Evolutionary conservation across 2,329 filamentous ascomycete species (phyloP), one percentile per base, ranked within the genome.

Genomic region (Huntiella bhutanensis): DNA sequence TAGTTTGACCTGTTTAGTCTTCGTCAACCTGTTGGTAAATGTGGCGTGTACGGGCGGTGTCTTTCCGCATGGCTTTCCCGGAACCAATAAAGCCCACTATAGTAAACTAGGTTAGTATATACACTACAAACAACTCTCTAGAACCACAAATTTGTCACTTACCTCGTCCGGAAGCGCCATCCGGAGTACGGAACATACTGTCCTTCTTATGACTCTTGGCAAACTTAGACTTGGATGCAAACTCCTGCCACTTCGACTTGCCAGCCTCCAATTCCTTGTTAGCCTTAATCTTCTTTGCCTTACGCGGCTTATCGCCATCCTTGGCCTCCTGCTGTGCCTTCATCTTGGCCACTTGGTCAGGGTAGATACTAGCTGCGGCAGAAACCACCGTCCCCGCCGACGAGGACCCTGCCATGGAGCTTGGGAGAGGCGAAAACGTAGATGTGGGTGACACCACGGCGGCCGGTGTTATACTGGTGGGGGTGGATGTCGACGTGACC

Each of bases 201-300:
- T 94, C 84, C 64, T 94, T 94, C 66, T 88, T 88, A 37, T 65
- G 63, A 4, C 64, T 53, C 60, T 80, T 80, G 53, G 68, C 74
- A 52, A 75, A 67, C 58, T 84, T 87, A 41, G 70, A 73, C 60
- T 92, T 94, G 57, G 71, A 69, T 53, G 77, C 82, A 61, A 94
- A 98, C 52, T 92, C 83, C 59, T 95, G 82, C 91, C 91, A 98
- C 59, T 91, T 94, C 57, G 66, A 82, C 68, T 94, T 93, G 57
- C 82, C 80, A 52, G 78, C 82, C 65, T 96, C 88, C 17, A 96
- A 71, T 59, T 92, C 84, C 60, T 87, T 91, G 51, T 80, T 91
- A 43, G 86, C 83, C 63, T 87, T 91, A 58, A 85, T 87, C 55
- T 88, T 88, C 65, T 93, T 94, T 49, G 88, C 73, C 61, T 82